phyloP scores from a whole-genome alignment of 345 rosid genomes.

The thale cress (Arabidopsis thaliana) region DNA sequence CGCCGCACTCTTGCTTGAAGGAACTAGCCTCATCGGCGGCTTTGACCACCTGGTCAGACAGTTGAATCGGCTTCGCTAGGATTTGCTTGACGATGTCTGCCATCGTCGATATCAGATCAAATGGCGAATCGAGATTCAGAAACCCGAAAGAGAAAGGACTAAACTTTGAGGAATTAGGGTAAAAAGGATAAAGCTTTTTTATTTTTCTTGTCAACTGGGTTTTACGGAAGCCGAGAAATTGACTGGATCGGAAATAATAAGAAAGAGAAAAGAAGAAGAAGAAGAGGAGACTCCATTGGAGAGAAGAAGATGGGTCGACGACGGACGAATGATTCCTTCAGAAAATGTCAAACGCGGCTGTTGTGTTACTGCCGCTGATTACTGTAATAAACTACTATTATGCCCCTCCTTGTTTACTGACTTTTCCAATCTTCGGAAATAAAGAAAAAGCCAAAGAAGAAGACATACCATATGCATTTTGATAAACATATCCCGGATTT shows the following conservation, averaged over 20 bases:
- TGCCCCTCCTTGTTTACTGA: conserved; percentile 13
- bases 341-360: conserved; percentile 42
- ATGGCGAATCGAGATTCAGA: not conserved
- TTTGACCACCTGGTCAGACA: conserved; percentile 75
- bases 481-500: not conserved
- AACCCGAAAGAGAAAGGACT: not conserved
- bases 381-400: conserved; percentile 8
- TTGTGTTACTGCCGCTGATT: not conserved
- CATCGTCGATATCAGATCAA: conserved; percentile 48
- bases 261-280: not conserved
- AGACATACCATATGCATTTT: not conserved
- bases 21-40: conserved; percentile 73
- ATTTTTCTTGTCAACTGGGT: not conserved
- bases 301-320: not conserved
- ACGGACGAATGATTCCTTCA: not conserved
- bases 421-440: conserved; percentile 8
- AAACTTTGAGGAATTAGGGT: not conserved
- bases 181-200: not conserved
- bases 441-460: too few species aligned
- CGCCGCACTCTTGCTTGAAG: conserved; percentile 76
- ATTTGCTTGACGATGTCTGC: conserved; percentile 81
- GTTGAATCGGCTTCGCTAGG: conserved; percentile 72
- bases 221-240: not conserved
- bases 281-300: not conserved
- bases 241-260: conserved; percentile 10